phyloP scores from a whole-genome alignment of 192 early-diverging fungal species.

The Phycomyces blakesleeanus region DNA sequence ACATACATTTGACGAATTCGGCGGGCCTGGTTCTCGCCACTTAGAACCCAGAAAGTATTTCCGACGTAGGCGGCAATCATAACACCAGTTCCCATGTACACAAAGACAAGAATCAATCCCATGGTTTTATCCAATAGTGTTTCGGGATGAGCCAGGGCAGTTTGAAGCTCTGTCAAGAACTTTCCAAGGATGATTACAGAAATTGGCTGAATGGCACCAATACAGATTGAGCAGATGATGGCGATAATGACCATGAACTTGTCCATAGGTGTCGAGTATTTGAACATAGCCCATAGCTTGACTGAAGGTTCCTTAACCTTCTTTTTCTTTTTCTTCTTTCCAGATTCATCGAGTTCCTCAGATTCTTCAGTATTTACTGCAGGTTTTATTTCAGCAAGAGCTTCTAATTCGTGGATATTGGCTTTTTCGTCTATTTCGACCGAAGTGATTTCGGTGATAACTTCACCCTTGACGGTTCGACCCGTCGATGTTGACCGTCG shows the following conservation, averaged over 20 bases:
- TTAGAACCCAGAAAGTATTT: conserved; percentile 53
- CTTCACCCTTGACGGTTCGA: no score
- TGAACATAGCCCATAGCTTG: conserved; percentile 57
- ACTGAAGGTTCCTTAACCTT: conserved; percentile 49
- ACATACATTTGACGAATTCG: conserved; percentile 77
- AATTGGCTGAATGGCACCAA: conserved; percentile 29
- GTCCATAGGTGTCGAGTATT: conserved; percentile 44
- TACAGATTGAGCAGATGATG: conserved; percentile 12
- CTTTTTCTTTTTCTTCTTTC: conserved; percentile 20
- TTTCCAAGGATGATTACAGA: conserved; percentile 31
- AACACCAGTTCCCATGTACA: conserved; percentile 56
- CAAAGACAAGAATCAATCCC: conserved; percentile 41
- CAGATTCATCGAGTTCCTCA: background rate
- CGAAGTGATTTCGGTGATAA: no score
- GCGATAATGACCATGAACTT: conserved; percentile 13
- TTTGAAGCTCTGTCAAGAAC: conserved; percentile 12
- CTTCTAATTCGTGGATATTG: background rate
- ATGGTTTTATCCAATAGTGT: conserved; percentile 10
- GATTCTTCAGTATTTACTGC: conserved; percentile 2
- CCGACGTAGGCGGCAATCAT: conserved; percentile 55
- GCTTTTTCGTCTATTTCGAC: no score
- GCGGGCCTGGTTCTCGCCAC: conserved; percentile 49
- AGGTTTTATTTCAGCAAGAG: conserved; percentile 3
- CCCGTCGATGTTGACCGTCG: no score
- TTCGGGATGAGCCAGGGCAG: background rate